A percentile compares a stretch with the other conserved stretches of the same genome.
phyloP scores from a whole-genome alignment of 805 yeast genomes.

The Teunomyces aglyptinius region DNA sequence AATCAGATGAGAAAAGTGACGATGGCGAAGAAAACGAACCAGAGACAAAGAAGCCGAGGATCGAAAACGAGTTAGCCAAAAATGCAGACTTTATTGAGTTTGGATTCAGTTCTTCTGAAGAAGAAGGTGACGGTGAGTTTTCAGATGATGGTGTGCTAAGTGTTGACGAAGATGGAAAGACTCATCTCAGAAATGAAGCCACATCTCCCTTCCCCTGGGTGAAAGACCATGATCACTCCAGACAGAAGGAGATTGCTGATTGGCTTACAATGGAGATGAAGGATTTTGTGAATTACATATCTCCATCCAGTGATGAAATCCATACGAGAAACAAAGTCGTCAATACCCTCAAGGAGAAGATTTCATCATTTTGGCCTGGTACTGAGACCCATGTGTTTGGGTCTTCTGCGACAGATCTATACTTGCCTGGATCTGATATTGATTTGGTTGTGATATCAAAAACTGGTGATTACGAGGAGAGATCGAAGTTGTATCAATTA shows the following conservation, averaged over 20 bases:
- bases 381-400: conserved; percentile 87
- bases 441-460: conserved; percentile 83
- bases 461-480: conserved; percentile 55
- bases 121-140: conserved; percentile 21
- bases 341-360: conserved; percentile 51
- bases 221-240: conserved; percentile 71
- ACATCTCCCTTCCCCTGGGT: conserved; percentile 68
- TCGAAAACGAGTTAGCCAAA: conserved; percentile 37
- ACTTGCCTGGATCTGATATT: conserved; percentile 92
- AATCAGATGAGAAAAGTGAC: conserved; percentile 17
- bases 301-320: conserved; percentile 79
- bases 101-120: conserved; percentile 49
- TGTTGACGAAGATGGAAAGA: conserved; percentile 9
- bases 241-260: conserved; percentile 73
- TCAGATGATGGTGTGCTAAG: conserved; percentile 34
- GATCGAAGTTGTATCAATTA: conserved; percentile 67
- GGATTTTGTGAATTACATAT: conserved; percentile 80
- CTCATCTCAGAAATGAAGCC: conserved; percentile 20
- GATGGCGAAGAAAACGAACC: conserved; percentile 5
- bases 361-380: conserved; percentile 66
- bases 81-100: conserved; percentile 57
- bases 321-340: conserved; percentile 65
- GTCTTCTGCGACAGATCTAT: conserved; percentile 88
- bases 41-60: conserved; percentile 12
- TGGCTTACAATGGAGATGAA: conserved; percentile 85